Percentiles rank a stretch among this genome's conserved stretches.
Conservation (phyloP, 768 basidiomycete species). For the Symmetrospora coprosmae region DNA sequence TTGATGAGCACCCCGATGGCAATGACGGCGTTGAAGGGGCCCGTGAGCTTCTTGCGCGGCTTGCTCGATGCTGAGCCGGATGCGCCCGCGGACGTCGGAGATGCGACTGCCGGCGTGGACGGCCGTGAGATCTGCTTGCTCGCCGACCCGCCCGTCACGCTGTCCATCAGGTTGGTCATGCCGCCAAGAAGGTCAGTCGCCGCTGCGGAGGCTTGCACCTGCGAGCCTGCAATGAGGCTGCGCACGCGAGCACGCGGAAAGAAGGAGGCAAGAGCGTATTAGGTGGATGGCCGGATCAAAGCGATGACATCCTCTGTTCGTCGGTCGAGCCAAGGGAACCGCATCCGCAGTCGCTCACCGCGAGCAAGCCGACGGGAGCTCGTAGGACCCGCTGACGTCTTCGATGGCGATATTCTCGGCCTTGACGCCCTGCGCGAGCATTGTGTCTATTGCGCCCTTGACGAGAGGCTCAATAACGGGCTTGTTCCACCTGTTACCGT, state of each 20-base stretch:
- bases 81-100: slow-evolving; percentile 46
- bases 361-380: slow-evolving; percentile 71
- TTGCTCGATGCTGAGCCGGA: slow-evolving; percentile 31
- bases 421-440: slow-evolving; percentile 74
- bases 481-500: slow-evolving; percentile 61
- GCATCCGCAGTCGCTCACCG: too few relatives aligned
- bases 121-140: slow-evolving; percentile 1
- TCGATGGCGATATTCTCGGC: slow-evolving; percentile 77
- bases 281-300: too few relatives aligned
- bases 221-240: slow-evolving; percentile 79
- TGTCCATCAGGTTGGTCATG: slow-evolving; percentile 38
- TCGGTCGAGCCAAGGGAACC: slow-evolving; percentile 18
- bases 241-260: background rate
- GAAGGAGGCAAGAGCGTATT: too few relatives aligned
- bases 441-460: slow-evolving; percentile 59
- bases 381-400: slow-evolving; percentile 87
- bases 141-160: too few relatives aligned
- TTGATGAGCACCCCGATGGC: slow-evolving; percentile 98
- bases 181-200: slow-evolving; percentile 66
- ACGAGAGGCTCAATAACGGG: slow-evolving; percentile 71
- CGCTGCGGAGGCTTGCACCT: slow-evolving; percentile 59
- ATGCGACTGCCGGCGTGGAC: slow-evolving; percentile 40
- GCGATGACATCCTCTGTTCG: background rate
- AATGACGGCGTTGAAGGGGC: slow-evolving; percentile 86
- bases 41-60: slow-evolving; percentile 40